Evolutionary conservation across 768 basidiomycete genomes (phyloP).

Genomic region (Tephrocybe rancida): DNA sequence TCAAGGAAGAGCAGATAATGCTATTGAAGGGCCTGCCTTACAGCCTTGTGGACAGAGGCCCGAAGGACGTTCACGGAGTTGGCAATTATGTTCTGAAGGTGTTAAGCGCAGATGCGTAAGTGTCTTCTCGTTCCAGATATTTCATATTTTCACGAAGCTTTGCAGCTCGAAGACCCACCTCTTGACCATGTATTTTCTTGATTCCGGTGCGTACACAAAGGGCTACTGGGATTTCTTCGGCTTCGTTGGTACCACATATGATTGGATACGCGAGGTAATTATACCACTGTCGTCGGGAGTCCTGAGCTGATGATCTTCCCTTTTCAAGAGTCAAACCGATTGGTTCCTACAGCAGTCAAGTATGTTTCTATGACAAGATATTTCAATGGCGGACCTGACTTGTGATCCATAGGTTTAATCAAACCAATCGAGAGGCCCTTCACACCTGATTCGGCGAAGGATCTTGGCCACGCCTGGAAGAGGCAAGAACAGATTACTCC

Average conservation of each 20-base stretch:
- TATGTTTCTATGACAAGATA: slow-evolving; percentile 21
- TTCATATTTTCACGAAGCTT: background rate
- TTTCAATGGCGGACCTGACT: background rate
- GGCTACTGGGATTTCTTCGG: slow-evolving; percentile 64
- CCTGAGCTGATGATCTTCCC: background rate
- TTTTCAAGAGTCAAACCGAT: slow-evolving; percentile 71
- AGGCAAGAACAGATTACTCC: slow-evolving; percentile 69
- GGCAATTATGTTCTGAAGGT: slow-evolving; percentile 93
- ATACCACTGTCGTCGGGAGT: background rate
- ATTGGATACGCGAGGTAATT: slow-evolving; percentile 76
- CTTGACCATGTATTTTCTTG: slow-evolving; percentile 90
- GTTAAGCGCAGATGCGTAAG: slow-evolving; percentile 81
- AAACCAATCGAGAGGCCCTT: slow-evolving; percentile 82
- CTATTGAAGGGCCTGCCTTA: slow-evolving; percentile 84
- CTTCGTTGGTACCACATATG: slow-evolving; percentile 74
- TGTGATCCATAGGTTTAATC: slow-evolving; percentile 48
- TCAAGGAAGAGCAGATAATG: slow-evolving; percentile 65
- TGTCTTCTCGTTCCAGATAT: slow-evolving; percentile 17
- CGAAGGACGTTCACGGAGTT: slow-evolving; percentile 82
- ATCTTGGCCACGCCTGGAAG: slow-evolving; percentile 67
- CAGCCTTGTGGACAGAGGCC: slow-evolving; percentile 79
- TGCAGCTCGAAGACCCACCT: slow-evolving; percentile 82
- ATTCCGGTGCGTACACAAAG: slow-evolving; percentile 78
- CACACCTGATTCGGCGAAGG: slow-evolving; percentile 71
- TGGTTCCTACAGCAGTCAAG: slow-evolving; percentile 89